Evolutionary conservation across 208 protist species (phyloP).

Genomic region (Crithidia sp.): DNA sequence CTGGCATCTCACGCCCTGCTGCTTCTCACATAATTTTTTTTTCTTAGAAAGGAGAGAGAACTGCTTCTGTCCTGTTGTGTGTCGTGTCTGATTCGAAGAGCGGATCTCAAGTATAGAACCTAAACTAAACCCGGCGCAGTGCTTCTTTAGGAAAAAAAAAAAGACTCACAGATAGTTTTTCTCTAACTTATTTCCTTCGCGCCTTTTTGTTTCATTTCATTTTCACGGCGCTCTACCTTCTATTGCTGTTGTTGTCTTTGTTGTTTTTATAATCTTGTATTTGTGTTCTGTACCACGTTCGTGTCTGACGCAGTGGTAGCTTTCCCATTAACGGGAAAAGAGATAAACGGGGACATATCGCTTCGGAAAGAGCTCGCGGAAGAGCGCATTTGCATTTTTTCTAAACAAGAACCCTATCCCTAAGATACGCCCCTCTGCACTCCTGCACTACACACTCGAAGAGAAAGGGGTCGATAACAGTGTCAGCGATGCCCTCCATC

Average conservation of each 20-base stretch:
- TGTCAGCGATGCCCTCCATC: slow-evolving; percentile 1
- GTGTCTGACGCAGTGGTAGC: too few species aligned
- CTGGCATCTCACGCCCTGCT: neutral
- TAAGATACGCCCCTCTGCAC: neutral
- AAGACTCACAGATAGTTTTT: neutral
- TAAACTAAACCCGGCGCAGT: neutral
- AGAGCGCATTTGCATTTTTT: too few species aligned
- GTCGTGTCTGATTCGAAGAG: neutral
- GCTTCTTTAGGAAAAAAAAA: neutral
- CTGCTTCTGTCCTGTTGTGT: neutral
- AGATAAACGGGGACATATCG: too few species aligned
- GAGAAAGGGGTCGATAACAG: neutral
- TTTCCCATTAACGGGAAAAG: too few species aligned
- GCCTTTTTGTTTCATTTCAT: slow-evolving; percentile 6
- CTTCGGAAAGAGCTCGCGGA: too few species aligned
- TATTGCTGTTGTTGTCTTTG: neutral
- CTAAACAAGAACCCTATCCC: neutral
- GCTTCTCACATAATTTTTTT: slow-evolving; percentile 10
- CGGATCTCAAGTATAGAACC: neutral
- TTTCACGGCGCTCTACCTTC: neutral
- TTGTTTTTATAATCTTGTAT: too few species aligned
- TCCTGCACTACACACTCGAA: neutral
- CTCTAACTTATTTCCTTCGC: neutral
- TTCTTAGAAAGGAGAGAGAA: neutral
- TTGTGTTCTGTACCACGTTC: too few species aligned